Evolutionary conservation across 1,284 basidiomycete species (phyloP).

Genomic region (Chondrostereum purpureum): DNA sequence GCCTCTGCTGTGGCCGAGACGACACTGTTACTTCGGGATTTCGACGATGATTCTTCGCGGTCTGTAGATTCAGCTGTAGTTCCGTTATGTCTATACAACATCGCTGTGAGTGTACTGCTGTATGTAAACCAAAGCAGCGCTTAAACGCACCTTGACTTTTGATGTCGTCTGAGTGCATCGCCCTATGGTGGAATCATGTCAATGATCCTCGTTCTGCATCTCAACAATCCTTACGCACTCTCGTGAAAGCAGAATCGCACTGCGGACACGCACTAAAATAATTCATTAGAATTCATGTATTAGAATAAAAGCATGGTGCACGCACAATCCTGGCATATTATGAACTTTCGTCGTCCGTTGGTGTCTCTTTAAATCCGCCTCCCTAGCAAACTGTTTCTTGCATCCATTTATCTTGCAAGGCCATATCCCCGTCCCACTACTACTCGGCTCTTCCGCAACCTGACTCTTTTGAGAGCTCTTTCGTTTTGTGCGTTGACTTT

Average conservation of each 20-base stretch:
- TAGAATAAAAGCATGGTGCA: slow-evolving; percentile 17
- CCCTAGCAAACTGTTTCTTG: slow-evolving; percentile 69
- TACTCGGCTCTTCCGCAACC: neutral
- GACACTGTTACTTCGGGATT: slow-evolving; percentile 23
- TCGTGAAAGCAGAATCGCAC: slow-evolving; percentile 69
- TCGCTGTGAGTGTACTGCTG: slow-evolving; percentile 3
- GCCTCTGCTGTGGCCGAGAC: neutral
- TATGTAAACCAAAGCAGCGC: slow-evolving; percentile 1
- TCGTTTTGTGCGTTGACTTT: no score
- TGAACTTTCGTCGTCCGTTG: slow-evolving; percentile 71
- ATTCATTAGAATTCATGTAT: slow-evolving; percentile 10
- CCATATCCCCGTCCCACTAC: slow-evolving; percentile 34
- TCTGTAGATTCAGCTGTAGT: slow-evolving; percentile 52
- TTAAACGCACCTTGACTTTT: slow-evolving; percentile 56
- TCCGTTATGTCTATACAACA: slow-evolving; percentile 54
- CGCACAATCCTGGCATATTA: slow-evolving; percentile 64
- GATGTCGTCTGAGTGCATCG: slow-evolving; percentile 54
- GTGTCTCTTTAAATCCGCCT: slow-evolving; percentile 72
- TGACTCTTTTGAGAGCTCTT: no score
- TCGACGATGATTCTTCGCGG: slow-evolving; percentile 30
- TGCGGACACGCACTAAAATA: slow-evolving; percentile 67
- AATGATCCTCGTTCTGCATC: slow-evolving; percentile 7
- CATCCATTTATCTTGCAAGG: slow-evolving; percentile 73
- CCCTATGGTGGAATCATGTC: slow-evolving; percentile 29
- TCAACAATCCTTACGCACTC: slow-evolving; percentile 38